phyloP scores from a whole-genome alignment of 108 stramenopile genomes.

The Nitzschia inconspicua region DNA sequence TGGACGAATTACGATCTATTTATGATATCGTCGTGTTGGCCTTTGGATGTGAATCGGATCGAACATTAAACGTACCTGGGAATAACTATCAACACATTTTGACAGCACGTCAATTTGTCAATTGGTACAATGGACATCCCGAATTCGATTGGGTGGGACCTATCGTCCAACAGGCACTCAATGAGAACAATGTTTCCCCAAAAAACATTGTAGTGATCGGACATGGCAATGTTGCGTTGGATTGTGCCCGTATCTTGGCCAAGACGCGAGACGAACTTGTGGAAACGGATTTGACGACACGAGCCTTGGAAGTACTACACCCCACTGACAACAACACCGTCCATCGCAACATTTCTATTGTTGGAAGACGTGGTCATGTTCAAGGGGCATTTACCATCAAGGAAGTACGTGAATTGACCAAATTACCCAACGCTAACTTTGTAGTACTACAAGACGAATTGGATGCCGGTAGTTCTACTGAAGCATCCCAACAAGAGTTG shows the following conservation, averaged over 20 bases:
- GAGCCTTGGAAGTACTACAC: constrained; percentile 69
- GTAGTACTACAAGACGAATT: constrained; percentile 76
- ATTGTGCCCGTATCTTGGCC: constrained; percentile 90
- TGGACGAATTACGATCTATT: constrained; percentile 51
- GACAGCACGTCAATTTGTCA: constrained; percentile 90
- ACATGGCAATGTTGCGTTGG: constrained; percentile 97
- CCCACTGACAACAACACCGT: background rate
- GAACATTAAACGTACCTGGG: constrained; percentile 48
- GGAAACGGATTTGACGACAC: constrained; percentile 80
- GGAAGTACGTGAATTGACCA: constrained; percentile 94
- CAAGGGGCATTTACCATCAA: constrained; percentile 99
- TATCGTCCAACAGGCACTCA: constrained; percentile 33
- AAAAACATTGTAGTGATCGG: constrained; percentile 85
- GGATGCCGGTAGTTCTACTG: constrained; percentile 66
- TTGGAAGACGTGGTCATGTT: constrained; percentile 94
- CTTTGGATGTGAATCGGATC: constrained; percentile 87
- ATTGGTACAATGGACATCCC: constrained; percentile 94
- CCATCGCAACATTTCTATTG: constrained; percentile 53
- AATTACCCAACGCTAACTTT: constrained; percentile 67
- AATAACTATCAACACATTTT: constrained; percentile 81
- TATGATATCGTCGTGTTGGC: constrained; percentile 92
- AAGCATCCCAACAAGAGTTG: constrained; percentile 64
- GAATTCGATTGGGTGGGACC: constrained; percentile 53
- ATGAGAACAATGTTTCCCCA: background rate
- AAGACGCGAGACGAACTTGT: constrained; percentile 73